These are phyloP conservation scores for Cercophora sp. DNA, from an alignment of 495 filamentous ascomycete genomes.

Conservation along the genomic window DNA sequence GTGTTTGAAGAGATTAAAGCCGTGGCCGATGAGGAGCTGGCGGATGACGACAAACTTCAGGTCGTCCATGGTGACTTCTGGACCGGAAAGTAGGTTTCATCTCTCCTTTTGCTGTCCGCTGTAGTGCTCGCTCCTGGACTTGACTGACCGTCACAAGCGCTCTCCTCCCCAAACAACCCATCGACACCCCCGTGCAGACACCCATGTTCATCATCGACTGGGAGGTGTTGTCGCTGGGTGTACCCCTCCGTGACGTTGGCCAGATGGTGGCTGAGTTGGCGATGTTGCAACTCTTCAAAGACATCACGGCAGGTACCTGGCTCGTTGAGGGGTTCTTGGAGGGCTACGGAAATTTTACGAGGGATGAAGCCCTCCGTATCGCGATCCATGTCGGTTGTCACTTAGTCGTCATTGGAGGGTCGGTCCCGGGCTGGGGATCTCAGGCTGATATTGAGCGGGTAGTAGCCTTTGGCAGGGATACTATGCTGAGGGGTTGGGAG, in stretches of 20 bases:
- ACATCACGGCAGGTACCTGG: constrained; percentile 7
- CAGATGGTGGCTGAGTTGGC: constrained; percentile 16
- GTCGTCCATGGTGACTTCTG: constrained; percentile 12
- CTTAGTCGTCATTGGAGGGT: constrained; percentile 9
- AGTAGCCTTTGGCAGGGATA: constrained; percentile 3
- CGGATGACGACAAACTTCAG: constrained; percentile 1
- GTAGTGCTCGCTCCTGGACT: no score
- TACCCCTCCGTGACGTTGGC: constrained; percentile 5
- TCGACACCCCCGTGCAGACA: not conserved
- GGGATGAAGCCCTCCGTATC: not conserved
- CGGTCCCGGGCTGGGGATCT: constrained; percentile 6
- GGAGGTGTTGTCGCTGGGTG: constrained; percentile 11
- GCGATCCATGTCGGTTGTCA: constrained; percentile 12
- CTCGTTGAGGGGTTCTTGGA: constrained; percentile 8
- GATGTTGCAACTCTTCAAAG: constrained; percentile 11
- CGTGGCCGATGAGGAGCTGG: constrained; percentile 2
- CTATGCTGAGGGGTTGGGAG: constrained; percentile 1
- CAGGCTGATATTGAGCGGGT: not conserved
- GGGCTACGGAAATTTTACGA: constrained; percentile 1
- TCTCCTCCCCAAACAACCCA: constrained; percentile 2
- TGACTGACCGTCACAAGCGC: not conserved
- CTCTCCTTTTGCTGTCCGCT: not conserved
- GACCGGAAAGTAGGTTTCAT: constrained; percentile 9
- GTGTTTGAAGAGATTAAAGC: not conserved
- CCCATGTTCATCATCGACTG: constrained; percentile 14